A percentile compares a stretch with the other conserved stretches of the same genome.
These are phyloP conservation scores for Penicillium sp. DNA, from an alignment of 2,329 filamentous ascomycete species.

Conservation along the genomic window DNA sequence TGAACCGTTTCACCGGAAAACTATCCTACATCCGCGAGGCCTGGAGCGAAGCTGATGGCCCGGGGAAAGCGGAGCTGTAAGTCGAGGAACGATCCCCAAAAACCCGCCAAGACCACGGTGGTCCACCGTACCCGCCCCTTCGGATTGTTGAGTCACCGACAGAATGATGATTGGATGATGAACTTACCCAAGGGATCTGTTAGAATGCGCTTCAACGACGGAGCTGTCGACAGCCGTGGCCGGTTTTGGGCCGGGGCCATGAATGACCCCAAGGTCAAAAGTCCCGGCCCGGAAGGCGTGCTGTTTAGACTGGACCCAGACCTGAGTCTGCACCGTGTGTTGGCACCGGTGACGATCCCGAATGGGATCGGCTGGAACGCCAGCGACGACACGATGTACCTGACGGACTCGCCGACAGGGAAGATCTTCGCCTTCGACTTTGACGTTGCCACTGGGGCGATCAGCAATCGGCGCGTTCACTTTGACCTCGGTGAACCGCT, in stretches of 20 bases:
- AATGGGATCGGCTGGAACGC: conserved; percentile 79
- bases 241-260: conserved; percentile 82
- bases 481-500: conserved; percentile 61
- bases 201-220: conserved; percentile 66
- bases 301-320: conserved; percentile 66
- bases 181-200: too few relatives aligned
- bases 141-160: too few relatives aligned
- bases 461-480: conserved; percentile 65
- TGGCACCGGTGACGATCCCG: conserved; percentile 66
- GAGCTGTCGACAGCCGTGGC: conserved; percentile 70
- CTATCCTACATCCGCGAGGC: conserved; percentile 53
- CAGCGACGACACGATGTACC: conserved; percentile 68
- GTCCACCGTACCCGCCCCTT: too few relatives aligned
- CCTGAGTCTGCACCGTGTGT: conserved; percentile 54
- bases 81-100: conserved; percentile 12
- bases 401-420: conserved; percentile 68
- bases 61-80: conserved; percentile 45
- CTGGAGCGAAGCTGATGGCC: conserved; percentile 48
- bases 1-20: conserved; percentile 58
- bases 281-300: conserved; percentile 52
- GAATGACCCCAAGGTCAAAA: conserved; percentile 69
- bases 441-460: conserved; percentile 55
- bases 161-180: too few relatives aligned
- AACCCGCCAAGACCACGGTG: neutral
- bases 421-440: conserved; percentile 73